Base-by-base conservation (phyloP, 306 rosid genomes). In the Quercus mongolica region DNA sequence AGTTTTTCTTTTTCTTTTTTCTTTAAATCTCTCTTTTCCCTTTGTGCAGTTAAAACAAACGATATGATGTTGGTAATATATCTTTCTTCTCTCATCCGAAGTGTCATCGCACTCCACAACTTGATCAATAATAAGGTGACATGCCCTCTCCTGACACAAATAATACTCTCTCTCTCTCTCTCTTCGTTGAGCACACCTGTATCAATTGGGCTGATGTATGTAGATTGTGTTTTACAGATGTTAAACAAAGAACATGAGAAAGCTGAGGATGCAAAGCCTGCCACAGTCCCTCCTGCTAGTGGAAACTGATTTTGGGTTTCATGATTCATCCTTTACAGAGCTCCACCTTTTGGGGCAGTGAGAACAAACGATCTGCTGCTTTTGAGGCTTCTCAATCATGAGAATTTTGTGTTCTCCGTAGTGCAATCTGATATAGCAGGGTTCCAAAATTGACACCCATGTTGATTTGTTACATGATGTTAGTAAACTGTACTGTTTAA, bases 11-110 rank as follows among this genome's bases (percentile, higher is more conserved):
- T 9, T 35, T 35, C 0, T 0, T 41, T 26, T 13, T 17, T 6
- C 69, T 25, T 64, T 12, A 10, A 49, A 62, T 80, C 7, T 59
- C 2, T 72, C 30, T 70, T 54, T 21, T 18, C 58, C 56, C 20
- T 73, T 64, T 65, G 38, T 74, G 86, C 89, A 88, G 94, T 90
- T 20, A 85, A 88, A 83, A 86, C 89, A 73, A 90, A 85, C 74
- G 94, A 88, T 80, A 88, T 90, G 94, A 86, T 88, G 90, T 71
- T 86, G 86, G 91, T 90, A 44, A 81, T 85, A 19, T 90, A 86
- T 88, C 90, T 90, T 25, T 83, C 90, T 44, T 88, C 89, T 74
- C 88, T 90, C 71, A 86, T 90, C 73, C 88, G 94, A 28, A 86
- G 92, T 35, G 89, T 88, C 71, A 85, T 90, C 21, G 94, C 94